phyloP scores from a whole-genome alignment of 352 stramenopile species.

The Globisporangium abappressorium region DNA sequence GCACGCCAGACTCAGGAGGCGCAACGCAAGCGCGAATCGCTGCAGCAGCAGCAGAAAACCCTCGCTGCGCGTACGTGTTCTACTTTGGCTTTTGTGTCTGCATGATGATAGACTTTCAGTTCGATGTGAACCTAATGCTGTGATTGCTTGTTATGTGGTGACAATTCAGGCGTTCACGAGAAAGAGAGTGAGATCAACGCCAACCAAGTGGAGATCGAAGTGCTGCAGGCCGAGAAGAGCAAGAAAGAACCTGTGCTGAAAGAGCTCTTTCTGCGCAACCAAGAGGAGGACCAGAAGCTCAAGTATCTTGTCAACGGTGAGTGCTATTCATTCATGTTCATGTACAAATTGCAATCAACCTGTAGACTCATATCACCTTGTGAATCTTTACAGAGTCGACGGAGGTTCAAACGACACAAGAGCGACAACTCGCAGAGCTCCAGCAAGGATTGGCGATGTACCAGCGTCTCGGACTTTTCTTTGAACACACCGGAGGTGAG shows the following conservation, averaged over 20 bases:
- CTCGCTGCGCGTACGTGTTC: conserved; percentile 28
- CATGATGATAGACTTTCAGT: background rate
- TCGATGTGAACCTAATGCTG: background rate
- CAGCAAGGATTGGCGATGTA: conserved; percentile 65
- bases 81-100: background rate
- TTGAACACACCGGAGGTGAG: conserved; percentile 58
- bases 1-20: conserved; percentile 35
- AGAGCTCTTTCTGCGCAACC: conserved; percentile 52
- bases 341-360: background rate
- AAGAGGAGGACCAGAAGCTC: conserved; percentile 54
- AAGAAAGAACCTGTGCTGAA: conserved; percentile 28
- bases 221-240: conserved; percentile 36
- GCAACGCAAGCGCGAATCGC: conserved; percentile 36
- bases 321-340: background rate
- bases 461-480: conserved; percentile 62
- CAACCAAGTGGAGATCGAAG: conserved; percentile 66
- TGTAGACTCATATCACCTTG: background rate
- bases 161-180: conserved; percentile 19
- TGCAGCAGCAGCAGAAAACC: conserved; percentile 43
- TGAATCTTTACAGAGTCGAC: conserved; percentile 25
- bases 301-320: conserved; percentile 40
- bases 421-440: conserved; percentile 59
- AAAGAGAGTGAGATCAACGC: conserved; percentile 54
- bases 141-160: background rate
- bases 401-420: conserved; percentile 35